Conservation (phyloP, 2,329 filamentous ascomycete species). For the Madurella fahalii region DNA sequence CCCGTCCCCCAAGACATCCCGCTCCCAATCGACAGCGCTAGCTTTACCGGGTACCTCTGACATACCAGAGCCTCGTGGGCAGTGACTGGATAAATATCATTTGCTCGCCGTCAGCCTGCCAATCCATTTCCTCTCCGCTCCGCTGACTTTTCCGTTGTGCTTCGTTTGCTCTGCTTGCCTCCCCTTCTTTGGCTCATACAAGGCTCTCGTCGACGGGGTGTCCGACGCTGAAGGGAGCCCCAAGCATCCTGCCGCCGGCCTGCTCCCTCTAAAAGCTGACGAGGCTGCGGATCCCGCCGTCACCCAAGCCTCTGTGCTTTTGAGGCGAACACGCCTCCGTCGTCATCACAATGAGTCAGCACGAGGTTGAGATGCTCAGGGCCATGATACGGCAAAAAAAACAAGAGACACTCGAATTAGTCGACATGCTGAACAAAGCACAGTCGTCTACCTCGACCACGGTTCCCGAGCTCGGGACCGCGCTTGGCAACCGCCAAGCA, state of each 20-base stretch:
- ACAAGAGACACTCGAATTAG: slow-evolving; percentile 15
- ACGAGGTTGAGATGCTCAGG: slow-evolving; percentile 15
- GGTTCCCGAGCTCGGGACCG: slow-evolving; percentile 8
- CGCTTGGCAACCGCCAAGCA: slow-evolving; percentile 29
- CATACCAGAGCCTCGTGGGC: slow-evolving; percentile 23
- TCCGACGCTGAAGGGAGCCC: slow-evolving; percentile 2
- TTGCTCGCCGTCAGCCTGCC: slow-evolving; percentile 20
- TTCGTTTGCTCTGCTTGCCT: slow-evolving; percentile 9
- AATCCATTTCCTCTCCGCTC: slow-evolving; percentile 16
- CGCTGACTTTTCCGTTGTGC: slow-evolving; percentile 17
- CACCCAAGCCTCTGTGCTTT: neutral
- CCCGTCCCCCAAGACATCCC: slow-evolving; percentile 8
- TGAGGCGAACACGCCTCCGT: neutral
- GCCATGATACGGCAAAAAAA: slow-evolving; percentile 15
- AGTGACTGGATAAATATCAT: slow-evolving; percentile 28
- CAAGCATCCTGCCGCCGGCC: neutral
- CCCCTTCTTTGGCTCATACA: slow-evolving; percentile 14
- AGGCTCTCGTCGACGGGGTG: slow-evolving; percentile 9
- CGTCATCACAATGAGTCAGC: slow-evolving; percentile 16
- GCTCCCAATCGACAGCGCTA: slow-evolving; percentile 8
- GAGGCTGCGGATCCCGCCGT: neutral
- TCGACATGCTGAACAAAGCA: slow-evolving; percentile 17
- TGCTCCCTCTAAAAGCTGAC: neutral
- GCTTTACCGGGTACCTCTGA: slow-evolving; percentile 12
- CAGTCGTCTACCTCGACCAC: slow-evolving; percentile 9